Base-by-base conservation (phyloP, 306 rosid genomes). In the Abrus precatorius region DNA sequence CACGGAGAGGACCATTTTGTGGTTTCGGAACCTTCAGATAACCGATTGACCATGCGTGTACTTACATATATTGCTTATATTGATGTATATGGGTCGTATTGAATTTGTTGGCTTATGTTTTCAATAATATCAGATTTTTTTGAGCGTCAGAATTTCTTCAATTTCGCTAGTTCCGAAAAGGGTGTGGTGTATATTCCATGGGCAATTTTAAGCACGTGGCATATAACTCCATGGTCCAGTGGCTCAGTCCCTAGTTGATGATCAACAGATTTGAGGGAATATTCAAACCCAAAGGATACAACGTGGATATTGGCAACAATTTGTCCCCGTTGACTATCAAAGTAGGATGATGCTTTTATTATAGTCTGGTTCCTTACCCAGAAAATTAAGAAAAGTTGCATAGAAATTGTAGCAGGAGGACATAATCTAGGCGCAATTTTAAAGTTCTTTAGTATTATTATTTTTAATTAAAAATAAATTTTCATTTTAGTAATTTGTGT, bases 31-130 rank as follows among this genome's bases (percentile, higher is more conserved):
- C 76, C 83, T 84, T 83, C 67, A 47, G 86, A 20, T 76, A 78
- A 80, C 74, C 82, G 78, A 78, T 84, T 79, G 76, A 73, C 68
- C 70, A 34, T 84, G 84, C 62, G 77, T 85, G 84, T 78, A 69
- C 57, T 61, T 88, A 84, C 90, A 76, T 87, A 88, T 88, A 85
- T 72, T 87, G 87, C 92, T 49, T 88, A 92, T 83, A 82, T 74
- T 84, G 77, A 67, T 83, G 84, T 85, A 80, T 86, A 90, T 76
- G 85, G 74, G 80, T 76, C 69, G 68, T 54, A 76, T 49, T 80
- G 74, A 67, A 71, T 82, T 66, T 68, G 55, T 38, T 61, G 80
- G 75, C 64, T 52, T 36, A 13, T 72, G 83, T 85, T 82, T 78
- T 67, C 74, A 71, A 78, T 78, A 60, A 85, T 78, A 78, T 77